These are phyloP conservation scores for Gardenia jasminoides DNA, from an alignment of 257 asterid genomes.

Conservation along the genomic window DNA sequence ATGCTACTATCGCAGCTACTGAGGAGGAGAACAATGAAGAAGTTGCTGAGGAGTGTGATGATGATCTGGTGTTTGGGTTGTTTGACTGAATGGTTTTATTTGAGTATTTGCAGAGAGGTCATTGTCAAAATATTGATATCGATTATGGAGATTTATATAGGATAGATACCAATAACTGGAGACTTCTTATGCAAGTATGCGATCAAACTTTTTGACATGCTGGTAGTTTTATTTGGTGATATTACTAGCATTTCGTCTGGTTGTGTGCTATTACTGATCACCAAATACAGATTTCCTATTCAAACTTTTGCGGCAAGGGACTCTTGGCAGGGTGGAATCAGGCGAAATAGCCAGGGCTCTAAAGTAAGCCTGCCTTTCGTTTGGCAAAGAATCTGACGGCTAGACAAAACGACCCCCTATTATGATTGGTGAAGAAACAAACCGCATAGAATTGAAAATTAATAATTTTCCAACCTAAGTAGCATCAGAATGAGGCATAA, in stretches of 20 bases:
- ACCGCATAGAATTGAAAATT: not conserved
- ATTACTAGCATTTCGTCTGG: not conserved
- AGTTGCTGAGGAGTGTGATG: constrained; percentile 33
- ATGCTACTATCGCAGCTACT: constrained; percentile 20
- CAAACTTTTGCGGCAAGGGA: not conserved
- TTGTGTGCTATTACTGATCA: not conserved
- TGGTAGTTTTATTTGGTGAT: not conserved
- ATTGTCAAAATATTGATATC: not conserved
- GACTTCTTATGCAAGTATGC: not conserved
- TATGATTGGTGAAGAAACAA: not conserved
- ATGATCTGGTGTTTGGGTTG: constrained; percentile 21
- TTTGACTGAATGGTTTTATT: constrained; percentile 23
- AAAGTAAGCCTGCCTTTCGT: not conserved
- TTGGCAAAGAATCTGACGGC: not conserved
- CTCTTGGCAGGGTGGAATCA: not conserved
- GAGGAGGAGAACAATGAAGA: constrained; percentile 33
- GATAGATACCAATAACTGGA: not conserved
- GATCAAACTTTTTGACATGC: not conserved
- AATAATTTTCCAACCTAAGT: not conserved
- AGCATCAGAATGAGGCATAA: not conserved
- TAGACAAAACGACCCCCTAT: not conserved
- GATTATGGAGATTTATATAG: not conserved
- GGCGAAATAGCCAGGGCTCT: not conserved
- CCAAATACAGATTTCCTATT: not conserved
- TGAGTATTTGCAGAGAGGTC: not conserved